Evolutionary conservation across 2,329 filamentous ascomycete genomes (phyloP), one percentile per base, ranked within the genome.

Genomic region (Raffaelea ambrosiae): DNA sequence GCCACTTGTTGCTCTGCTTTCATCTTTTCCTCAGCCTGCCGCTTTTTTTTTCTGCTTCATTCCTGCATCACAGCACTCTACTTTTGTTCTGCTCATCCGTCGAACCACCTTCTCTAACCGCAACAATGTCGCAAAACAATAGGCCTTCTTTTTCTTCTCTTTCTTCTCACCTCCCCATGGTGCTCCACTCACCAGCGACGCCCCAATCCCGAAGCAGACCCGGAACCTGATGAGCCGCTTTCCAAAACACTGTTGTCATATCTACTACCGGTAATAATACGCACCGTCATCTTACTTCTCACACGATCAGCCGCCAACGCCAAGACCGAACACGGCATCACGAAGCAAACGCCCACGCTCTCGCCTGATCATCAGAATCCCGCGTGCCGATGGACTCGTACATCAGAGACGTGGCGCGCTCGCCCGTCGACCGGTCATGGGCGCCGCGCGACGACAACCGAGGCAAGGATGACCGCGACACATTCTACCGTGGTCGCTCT

Each of bases 401-500:
- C 53, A 76, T 76, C 55, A 70, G 77, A 54, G 77, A 80, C 46
- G 59, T 71, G 21, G 72, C 63, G 31, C 73, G 76, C 36, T 80
- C 76, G 23, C 76, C 77, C 3, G 63, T 60, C 42, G 74, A 79
- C 46, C 73, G 77, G 48, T 66, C 62, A 39, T 79, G 76, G 73
- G 65, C 59, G 51, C 55, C 61, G 39, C 74, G 76, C 44, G 76
- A 79, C 46, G 77, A 80, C 19, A 64, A 64, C 21, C 67, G 75
- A 54, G 59, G 55, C 31, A 73, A 76, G 56, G 72, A 77, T 7
- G 74, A 79, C 51, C 68, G 70, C 43, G 80, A 85, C 58, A 73
- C 68, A 39, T 83, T 81, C 53, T 82, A 84, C 56, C 76, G 83
- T 50, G 77, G 76, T 51, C 76, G 84, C 62, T 87, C 84, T 57